Base-by-base conservation (phyloP, 306 rosid species). In the Rosa chinensis region DNA sequence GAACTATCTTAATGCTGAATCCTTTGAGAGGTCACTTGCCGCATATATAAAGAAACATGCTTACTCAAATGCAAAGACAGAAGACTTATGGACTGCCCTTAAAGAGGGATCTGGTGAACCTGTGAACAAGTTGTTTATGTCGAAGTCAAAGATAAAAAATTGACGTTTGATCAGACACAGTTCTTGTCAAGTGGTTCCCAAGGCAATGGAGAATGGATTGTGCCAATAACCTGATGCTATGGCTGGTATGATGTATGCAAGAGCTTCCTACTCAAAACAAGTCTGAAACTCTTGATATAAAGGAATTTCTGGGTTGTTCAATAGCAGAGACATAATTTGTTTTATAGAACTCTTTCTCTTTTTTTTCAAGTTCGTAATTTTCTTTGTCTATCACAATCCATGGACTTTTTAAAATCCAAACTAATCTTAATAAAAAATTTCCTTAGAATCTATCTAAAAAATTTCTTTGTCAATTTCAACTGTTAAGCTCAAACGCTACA, bases 101-200 rank as follows among this genome's bases (percentile, higher is more conserved):
- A 97, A 92, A 82, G 97, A 92, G 81, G 98, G 89, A 72, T 94
- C 97, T 64, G 93, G 97, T 76, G 90, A 92, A 85, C 94, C 97
- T 62, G 97, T 94, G 82, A 92, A 88, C 86, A 88, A 86, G 97
- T 92, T 86, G 89, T 94, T 78, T 86, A 92, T 66, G 90, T 92
- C 80, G 80, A 86, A 75, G 75, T 89, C 79, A 88, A 78, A 79
- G 86, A 81, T 83, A 77, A 88, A 78, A 89, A 88, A 59, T 82
- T 94, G 90, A 93, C 86, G 91, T 91, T 94, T 85, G 87, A 82
- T 80, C 98, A 90, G 98, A 82, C 93, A 20, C 97, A 84, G 85
- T 94, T 94, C 87, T 84, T 92, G 85, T 87, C 87, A 35, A 91
- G 92, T 49, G 98, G 98, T 77, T 89, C 91, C 73, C 82, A 76